A percentile compares a stretch with the other conserved stretches of the same genome.
Conservation (phyloP, 176 grass and related monocot genomes). For the Juncus inflexus region DNA sequence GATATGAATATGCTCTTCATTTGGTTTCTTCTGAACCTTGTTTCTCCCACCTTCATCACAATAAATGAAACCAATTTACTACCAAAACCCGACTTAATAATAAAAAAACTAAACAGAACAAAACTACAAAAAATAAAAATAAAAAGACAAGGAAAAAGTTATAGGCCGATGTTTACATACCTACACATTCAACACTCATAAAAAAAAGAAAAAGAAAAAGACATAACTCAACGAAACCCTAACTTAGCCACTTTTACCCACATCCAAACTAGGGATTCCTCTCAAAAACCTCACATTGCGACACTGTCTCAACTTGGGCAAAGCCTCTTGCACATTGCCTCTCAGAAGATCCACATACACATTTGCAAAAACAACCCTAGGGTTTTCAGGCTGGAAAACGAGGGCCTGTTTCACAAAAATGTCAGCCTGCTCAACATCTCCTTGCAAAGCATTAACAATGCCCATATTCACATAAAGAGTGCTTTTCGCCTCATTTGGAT, state of each 20-base stretch:
- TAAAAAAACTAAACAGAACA: background rate
- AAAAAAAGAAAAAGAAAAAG: constrained; percentile 3
- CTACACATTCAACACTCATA: constrained; percentile 19
- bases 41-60: no score
- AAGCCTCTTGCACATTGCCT: constrained; percentile 59
- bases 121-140: background rate
- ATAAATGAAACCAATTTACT: no score
- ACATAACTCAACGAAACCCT: constrained; percentile 13
- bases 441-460: constrained; percentile 57
- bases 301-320: constrained; percentile 66
- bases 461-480: constrained; percentile 70
- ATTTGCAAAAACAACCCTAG: constrained; percentile 61
- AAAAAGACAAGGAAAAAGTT: constrained; percentile 1
- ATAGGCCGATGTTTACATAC: constrained; percentile 26
- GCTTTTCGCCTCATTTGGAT: constrained; percentile 58
- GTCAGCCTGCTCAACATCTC: constrained; percentile 60
- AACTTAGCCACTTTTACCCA: constrained; percentile 28
- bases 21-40: no score
- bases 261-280: background rate
- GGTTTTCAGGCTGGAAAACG: constrained; percentile 46
- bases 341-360: constrained; percentile 82
- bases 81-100: background rate
- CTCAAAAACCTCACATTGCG: constrained; percentile 61
- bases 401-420: constrained; percentile 52
- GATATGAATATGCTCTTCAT: no score